Conservation (phyloP, 208 protist genomes). For the Trypanosoma cruzi region DNA sequence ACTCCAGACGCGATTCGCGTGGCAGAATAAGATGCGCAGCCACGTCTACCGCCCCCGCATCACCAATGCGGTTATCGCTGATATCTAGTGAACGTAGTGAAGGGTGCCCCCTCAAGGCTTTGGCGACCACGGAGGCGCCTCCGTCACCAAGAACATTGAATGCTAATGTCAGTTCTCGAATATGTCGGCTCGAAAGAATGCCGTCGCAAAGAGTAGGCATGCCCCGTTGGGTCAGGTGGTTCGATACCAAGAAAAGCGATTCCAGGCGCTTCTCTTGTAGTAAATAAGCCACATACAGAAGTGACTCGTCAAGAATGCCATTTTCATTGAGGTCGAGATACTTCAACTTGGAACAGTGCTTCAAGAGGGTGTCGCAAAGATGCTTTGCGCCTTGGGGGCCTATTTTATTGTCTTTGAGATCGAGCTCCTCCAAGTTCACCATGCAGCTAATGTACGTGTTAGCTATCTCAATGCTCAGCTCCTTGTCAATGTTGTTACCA, state of each 20-base stretch:
- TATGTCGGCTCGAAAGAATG: conserved; percentile 43
- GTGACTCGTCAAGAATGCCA: conserved; percentile 71
- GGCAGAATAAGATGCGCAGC: conserved; percentile 61
- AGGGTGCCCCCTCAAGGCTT: conserved; percentile 51
- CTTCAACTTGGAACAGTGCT: conserved; percentile 53
- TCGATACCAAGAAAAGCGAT: conserved; percentile 70
- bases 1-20: conserved; percentile 42
- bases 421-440: conserved; percentile 59
- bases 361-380: conserved; percentile 66
- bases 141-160: conserved; percentile 82
- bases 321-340: conserved; percentile 90
- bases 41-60: conserved; percentile 65
- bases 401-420: conserved; percentile 87
- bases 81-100: conserved; percentile 66
- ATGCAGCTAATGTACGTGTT: conserved; percentile 62
- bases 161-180: conserved; percentile 65
- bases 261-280: conserved; percentile 49
- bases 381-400: conserved; percentile 55
- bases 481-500: conserved; percentile 70
- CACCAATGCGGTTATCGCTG: conserved; percentile 84
- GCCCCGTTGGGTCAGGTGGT: conserved; percentile 77
- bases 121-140: conserved; percentile 53
- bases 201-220: conserved; percentile 81
- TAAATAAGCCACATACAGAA: conserved; percentile 60
- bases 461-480: conserved; percentile 49